Percentiles rank a stretch among this genome's conserved stretches.
Conservation (phyloP, 257 asterid genomes). For the Mentha longifolia region DNA sequence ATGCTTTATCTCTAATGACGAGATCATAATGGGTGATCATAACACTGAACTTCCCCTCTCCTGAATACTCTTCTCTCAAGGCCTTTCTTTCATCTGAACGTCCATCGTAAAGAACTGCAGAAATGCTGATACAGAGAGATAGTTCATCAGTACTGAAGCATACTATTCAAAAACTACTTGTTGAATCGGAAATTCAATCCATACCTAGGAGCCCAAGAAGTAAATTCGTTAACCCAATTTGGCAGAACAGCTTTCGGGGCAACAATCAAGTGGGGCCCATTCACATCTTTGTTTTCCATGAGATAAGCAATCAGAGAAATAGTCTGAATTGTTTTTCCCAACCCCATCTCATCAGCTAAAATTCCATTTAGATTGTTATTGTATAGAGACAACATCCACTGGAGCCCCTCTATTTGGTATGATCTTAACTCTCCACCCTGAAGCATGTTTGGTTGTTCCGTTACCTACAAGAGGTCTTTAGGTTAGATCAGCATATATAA, state of each 20-base stretch:
- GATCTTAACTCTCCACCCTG: slow-evolving; percentile 97
- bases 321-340: slow-evolving; percentile 97
- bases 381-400: slow-evolving; percentile 97
- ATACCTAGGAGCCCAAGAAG: slow-evolving; percentile 94
- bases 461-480: slow-evolving; percentile 62
- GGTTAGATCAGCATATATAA: slow-evolving; percentile 31
- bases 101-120: slow-evolving; percentile 93
- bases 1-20: slow-evolving; percentile 90
- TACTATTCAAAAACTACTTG: slow-evolving; percentile 30
- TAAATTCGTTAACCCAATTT: slow-evolving; percentile 89
- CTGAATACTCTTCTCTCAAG: slow-evolving; percentile 81
- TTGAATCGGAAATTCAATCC: slow-evolving; percentile 22
- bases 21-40: slow-evolving; percentile 97
- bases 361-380: slow-evolving; percentile 96
- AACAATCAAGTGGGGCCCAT: slow-evolving; percentile 98
- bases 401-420: slow-evolving; percentile 98
- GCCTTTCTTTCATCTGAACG: slow-evolving; percentile 95
- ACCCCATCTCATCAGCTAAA: slow-evolving; percentile 99
- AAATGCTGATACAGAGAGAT: slow-evolving; percentile 61
- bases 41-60: slow-evolving; percentile 94
- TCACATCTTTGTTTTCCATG: slow-evolving; percentile 88
- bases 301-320: slow-evolving; percentile 92
- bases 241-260: slow-evolving; percentile 99
- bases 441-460: slow-evolving; percentile 97
- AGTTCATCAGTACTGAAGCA: slow-evolving; percentile 40